These are phyloP conservation scores for Podospora conica DNA, from an alignment of 495 filamentous ascomycete genomes.

Conservation along the genomic window DNA sequence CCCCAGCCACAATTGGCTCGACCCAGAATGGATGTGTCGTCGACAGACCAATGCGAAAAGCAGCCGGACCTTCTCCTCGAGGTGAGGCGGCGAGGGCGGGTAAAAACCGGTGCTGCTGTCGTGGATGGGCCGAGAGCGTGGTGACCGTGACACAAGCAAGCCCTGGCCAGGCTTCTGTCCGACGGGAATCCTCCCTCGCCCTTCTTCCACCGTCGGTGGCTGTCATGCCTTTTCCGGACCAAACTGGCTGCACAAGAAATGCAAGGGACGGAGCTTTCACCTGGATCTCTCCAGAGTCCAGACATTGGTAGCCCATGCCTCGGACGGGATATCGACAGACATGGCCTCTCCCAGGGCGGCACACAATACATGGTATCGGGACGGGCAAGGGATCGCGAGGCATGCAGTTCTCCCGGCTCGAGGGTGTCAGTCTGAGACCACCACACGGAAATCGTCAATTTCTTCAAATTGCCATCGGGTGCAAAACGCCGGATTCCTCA, in stretches of 20 bases:
- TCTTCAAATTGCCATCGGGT: neutral
- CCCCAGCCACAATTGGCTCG: slow-evolving; percentile 6
- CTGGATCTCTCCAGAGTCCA: slow-evolving; percentile 3
- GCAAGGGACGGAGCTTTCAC: neutral
- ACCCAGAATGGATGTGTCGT: slow-evolving; percentile 8
- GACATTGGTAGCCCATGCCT: neutral
- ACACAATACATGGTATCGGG: no score
- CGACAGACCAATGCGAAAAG: slow-evolving; percentile 8
- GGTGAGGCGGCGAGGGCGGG: neutral
- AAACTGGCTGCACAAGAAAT: neutral
- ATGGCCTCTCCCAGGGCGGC: no score
- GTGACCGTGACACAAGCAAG: neutral
- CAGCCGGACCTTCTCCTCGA: neutral
- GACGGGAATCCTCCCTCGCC: neutral
- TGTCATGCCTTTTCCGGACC: neutral
- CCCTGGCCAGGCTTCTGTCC: neutral
- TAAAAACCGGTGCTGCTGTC: neutral
- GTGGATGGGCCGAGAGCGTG: neutral
- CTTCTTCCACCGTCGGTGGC: neutral
- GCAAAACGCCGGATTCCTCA: neutral
- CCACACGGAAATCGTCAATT: neutral
- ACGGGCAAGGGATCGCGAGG: neutral
- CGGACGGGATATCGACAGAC: no score
- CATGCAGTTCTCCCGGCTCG: neutral
- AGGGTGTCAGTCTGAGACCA: neutral